Evolutionary conservation across 257 asterid genomes (phyloP), one percentile per base, ranked within the genome.

Genomic region (Ligustrum vulgare): DNA sequence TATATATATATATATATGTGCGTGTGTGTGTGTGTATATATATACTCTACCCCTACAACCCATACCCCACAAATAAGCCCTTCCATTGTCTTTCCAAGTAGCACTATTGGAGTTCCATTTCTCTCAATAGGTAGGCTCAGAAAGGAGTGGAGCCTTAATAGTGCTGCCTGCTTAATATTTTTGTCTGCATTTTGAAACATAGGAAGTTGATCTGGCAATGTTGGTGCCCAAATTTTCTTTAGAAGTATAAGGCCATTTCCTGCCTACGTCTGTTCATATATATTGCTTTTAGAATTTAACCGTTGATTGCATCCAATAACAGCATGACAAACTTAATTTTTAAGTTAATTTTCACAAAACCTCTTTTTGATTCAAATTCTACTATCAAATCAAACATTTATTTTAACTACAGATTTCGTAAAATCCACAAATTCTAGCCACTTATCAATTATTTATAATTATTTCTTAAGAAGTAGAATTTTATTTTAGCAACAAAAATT

Each of bases 91-190:
- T 69, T 69, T 71, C 31, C 66, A 68, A 70, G 81, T 77, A 66
- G 82, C 80, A 72, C 80, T 79, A 81, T 69, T 81, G 78, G 75
- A 28, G 78, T 78, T 86, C 86, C 86, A 79, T 74, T 81, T 77
- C 79, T 71, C 45, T 20, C 69, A 31, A 33, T 70, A n/a, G 36
- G 72, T 49, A n/a, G 36, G 72, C 39, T 78, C 75, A 77, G 56
- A 78, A 73, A 70, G 37, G 58, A 79, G 80, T 84, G 86, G 84
- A 80, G 82, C 77, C 64, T 77, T 77, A 86, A 83, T 86, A 77
- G 85, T 79, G 77, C 81, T 79, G 70, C 75, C 22, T 15, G 33
- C n/a, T 64, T 23, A 16, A 13, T 72, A 18, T 4, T 0, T 3
- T 45, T 16, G 12, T 22, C 13, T 12, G 16, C 20, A 12, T 10